Percentiles rank a stretch among this genome's conserved stretches.
These are phyloP conservation scores for Saturnispora hagleri DNA, from an alignment of 805 yeast species.

Conservation along the genomic window DNA sequence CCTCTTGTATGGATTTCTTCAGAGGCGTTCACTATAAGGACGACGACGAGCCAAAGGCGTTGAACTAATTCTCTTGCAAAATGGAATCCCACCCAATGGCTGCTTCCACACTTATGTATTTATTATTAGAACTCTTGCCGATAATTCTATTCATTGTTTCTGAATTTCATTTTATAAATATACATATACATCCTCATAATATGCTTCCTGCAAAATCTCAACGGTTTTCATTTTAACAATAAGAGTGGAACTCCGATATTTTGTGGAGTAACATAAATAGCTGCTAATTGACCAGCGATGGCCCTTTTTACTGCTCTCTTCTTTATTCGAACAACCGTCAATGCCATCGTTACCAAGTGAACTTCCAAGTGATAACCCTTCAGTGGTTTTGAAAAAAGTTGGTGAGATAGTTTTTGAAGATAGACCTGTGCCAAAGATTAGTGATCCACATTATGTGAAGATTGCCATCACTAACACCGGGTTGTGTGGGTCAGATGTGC, in stretches of 20 bases:
- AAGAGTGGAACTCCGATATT: neutral
- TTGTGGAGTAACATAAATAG: neutral
- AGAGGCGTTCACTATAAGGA: slow-evolving; percentile 40
- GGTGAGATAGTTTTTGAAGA: slow-evolving; percentile 59
- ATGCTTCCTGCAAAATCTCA: neutral
- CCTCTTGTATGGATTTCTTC: slow-evolving; percentile 90
- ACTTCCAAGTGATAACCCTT: slow-evolving; percentile 26
- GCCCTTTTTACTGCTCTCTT: neutral
- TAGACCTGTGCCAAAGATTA: slow-evolving; percentile 54
- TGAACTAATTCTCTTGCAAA: neutral
- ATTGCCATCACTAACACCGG: slow-evolving; percentile 77
- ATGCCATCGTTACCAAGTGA: neutral
- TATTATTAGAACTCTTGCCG: neutral
- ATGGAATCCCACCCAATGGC: neutral
- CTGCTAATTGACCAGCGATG: neutral
- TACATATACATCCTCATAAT: too few species aligned
- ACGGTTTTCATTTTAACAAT: neutral
- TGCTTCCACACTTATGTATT: neutral
- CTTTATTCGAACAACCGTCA: neutral
- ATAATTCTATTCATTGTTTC: neutral
- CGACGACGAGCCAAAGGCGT: slow-evolving; percentile 3
- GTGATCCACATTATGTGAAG: slow-evolving; percentile 59
- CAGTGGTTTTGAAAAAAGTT: slow-evolving; percentile 57
- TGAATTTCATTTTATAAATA: neutral
- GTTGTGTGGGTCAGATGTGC: slow-evolving; percentile 82